A percentile compares a stretch with the other conserved stretches of the same genome.
Evolutionary conservation across 306 rosid genomes (phyloP).

Genomic region (Dicorynia guianensis): DNA sequence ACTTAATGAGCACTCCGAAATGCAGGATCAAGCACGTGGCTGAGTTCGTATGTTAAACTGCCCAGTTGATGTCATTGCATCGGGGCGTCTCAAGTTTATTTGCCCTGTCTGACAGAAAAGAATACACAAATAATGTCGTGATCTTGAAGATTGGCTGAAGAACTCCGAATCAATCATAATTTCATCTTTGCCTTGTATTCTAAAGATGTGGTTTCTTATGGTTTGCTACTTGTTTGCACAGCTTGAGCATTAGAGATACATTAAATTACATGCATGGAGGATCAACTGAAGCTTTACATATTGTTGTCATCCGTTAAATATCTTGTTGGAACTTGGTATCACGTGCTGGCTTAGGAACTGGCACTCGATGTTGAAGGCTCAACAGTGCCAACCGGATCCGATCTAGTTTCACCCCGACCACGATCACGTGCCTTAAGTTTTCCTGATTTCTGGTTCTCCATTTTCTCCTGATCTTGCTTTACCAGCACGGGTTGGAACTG

Average conservation of each 20-base stretch:
- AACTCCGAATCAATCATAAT: no score
- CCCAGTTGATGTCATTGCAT: no score
- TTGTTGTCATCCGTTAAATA: background rate
- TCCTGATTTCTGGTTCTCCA: conserved; percentile 53
- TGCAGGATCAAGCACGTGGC: no score
- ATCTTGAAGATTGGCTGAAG: no score
- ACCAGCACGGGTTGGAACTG: conserved; percentile 93
- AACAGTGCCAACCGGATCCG: conserved; percentile 60
- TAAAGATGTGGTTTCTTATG: background rate
- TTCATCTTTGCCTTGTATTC: background rate
- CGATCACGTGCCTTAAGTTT: conserved; percentile 49
- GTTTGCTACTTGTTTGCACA: background rate
- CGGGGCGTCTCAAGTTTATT: no score
- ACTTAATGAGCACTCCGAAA: no score
- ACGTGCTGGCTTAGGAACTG: conserved; percentile 30
- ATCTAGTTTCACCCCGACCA: conserved; percentile 40
- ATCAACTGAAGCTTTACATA: conserved; percentile 25
- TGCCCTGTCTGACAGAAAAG: no score
- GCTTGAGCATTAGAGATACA: conserved; percentile 22
- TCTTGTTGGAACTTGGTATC: background rate
- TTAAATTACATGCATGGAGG: conserved; percentile 1
- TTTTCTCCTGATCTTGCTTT: conserved; percentile 68
- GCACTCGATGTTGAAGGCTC: conserved; percentile 70
- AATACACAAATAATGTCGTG: no score
- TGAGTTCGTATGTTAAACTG: no score